A percentile compares a stretch with the other conserved stretches of the same genome.
Evolutionary conservation across 495 filamentous ascomycete genomes (phyloP).

Genomic region (Aspergillus carlsbadensis): DNA sequence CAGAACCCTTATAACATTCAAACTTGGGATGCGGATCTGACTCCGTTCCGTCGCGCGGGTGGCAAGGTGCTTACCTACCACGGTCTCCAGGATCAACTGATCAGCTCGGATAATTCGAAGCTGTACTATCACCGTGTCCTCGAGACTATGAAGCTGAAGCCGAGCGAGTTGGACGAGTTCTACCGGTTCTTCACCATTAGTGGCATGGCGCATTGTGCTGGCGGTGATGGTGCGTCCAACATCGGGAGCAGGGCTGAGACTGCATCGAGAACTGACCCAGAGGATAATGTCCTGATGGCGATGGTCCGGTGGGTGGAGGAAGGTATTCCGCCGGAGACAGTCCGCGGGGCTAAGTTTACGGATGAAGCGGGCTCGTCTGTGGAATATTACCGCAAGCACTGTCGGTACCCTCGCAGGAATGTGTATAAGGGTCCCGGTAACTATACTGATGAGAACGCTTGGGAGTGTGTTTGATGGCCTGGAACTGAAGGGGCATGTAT

Average conservation of each 20-base stretch:
- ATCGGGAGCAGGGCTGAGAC: slow-evolving; percentile 46
- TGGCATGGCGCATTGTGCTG: slow-evolving; percentile 54
- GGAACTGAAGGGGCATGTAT: background rate
- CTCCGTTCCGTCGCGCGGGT: slow-evolving; percentile 37
- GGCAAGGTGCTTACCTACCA: slow-evolving; percentile 54
- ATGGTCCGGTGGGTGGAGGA: slow-evolving; percentile 64
- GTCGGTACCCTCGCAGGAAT: slow-evolving; percentile 40
- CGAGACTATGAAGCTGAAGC: slow-evolving; percentile 39
- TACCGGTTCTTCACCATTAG: slow-evolving; percentile 60
- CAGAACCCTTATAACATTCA: slow-evolving; percentile 50
- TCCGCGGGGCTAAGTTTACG: slow-evolving; percentile 53
- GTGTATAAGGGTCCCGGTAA: slow-evolving; percentile 38
- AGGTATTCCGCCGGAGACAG: slow-evolving; percentile 51
- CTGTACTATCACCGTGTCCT: slow-evolving; percentile 46
- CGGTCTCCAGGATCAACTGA: slow-evolving; percentile 46
- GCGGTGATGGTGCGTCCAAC: slow-evolving; percentile 52
- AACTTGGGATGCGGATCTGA: slow-evolving; percentile 50
- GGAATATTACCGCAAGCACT: slow-evolving; percentile 42
- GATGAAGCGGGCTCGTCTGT: slow-evolving; percentile 35
- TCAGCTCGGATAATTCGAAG: slow-evolving; percentile 43
- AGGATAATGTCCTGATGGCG: slow-evolving; percentile 51
- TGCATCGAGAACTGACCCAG: slow-evolving; percentile 29
- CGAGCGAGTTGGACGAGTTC: slow-evolving; percentile 51
- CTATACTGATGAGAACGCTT: slow-evolving; percentile 41
- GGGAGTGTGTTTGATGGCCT: slow-evolving; percentile 31